Base-by-base conservation (phyloP, 176 grass and related monocot genomes). In the Eleusine indica region DNA sequence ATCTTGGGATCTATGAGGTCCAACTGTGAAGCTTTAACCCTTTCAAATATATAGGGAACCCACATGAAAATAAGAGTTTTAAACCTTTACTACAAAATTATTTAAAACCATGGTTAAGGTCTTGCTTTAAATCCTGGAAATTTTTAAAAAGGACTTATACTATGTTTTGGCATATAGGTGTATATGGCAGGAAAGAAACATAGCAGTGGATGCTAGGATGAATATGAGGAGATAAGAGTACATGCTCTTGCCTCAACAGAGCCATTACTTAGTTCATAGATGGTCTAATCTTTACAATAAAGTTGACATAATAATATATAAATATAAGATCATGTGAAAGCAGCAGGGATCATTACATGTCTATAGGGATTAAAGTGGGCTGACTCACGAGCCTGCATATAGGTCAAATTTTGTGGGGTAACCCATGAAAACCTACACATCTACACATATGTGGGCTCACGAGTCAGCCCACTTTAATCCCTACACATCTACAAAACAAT, bases 181-280 rank as follows among this genome's bases (percentile, higher is more conserved):
- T 9, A 9, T 6, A 37, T 2, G 8, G 16, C 6, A 51, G 46
- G 17, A 66, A 46, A 16, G 57, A 15, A 58, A 21, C 14, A 2
- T 44, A 51, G 47, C 9, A 37, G 39, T 25, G n/a, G 17, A 66
- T 61, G 65, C 46, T 68, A 49, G 83, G 43, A 46, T 25, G 38
- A 47, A 35, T 70, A 74, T 8, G n/a, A 78, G 15, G 2, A 82
- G 60, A 90, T 53, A 79, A 15, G 56, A 15, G 56, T 69, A 58
- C 8, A 19, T 62, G 77, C 16, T 68, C 49, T 71, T 66, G 82
- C 35, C 56, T 64, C 29, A 56, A 70, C 29, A 66, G 5, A 18
- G 29, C 66, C 48, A 84, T 13, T 54, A 54, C 47, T 60, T 49
- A 22, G 15, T 66, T 71, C 14, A 82, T 22, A 80, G 15, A 73